Evolutionary conservation across 768 basidiomycete genomes (phyloP), one percentile per base, ranked within the genome.

Genomic region (Mycena kentingensis): DNA sequence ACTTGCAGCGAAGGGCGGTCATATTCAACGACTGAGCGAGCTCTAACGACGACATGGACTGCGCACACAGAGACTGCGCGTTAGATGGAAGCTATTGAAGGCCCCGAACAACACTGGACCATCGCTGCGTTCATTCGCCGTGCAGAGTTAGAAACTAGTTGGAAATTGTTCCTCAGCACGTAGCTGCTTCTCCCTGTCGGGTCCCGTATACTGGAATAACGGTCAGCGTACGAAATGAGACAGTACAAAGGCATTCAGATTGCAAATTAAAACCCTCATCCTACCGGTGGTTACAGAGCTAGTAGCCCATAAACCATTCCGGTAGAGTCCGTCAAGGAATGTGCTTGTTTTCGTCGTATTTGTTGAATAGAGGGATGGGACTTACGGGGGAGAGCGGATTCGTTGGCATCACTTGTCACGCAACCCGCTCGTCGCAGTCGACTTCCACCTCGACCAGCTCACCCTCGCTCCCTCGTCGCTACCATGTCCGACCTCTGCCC

Each of bases 401-500:
- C n/a, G n/a, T n/a, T n/a, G n/a, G n/a, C n/a, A n/a, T n/a, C n/a
- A n/a, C n/a, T n/a, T n/a, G n/a, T n/a, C n/a, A n/a, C n/a, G n/a
- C n/a, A n/a, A n/a, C n/a, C n/a, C n/a, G n/a, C n/a, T n/a, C n/a
- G n/a, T n/a, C n/a, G n/a, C n/a, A n/a, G n/a, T n/a, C n/a, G n/a
- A n/a, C n/a, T n/a, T n/a, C n/a, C n/a, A n/a, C n/a, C n/a, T n/a
- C n/a, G n/a, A n/a, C n/a, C n/a, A n/a, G n/a, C n/a, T n/a, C n/a
- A n/a, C n/a, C n/a, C n/a, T n/a, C n/a, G n/a, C n/a, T n/a, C n/a
- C n/a, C n/a, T n/a, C n/a, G n/a, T n/a, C n/a, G n/a, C n/a, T n/a
- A n/a, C 59, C 50, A 87, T 87, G 84, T 83, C 88, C 66, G 90
- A 93, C 64, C 77, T 88, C 57, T 93, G 90, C 72, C 90, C 90